A percentile compares a stretch with the other conserved stretches of the same genome.
These are phyloP conservation scores for Botryobasidium botryosum DNA, from an alignment of 768 basidiomycete genomes.

Conservation along the genomic window DNA sequence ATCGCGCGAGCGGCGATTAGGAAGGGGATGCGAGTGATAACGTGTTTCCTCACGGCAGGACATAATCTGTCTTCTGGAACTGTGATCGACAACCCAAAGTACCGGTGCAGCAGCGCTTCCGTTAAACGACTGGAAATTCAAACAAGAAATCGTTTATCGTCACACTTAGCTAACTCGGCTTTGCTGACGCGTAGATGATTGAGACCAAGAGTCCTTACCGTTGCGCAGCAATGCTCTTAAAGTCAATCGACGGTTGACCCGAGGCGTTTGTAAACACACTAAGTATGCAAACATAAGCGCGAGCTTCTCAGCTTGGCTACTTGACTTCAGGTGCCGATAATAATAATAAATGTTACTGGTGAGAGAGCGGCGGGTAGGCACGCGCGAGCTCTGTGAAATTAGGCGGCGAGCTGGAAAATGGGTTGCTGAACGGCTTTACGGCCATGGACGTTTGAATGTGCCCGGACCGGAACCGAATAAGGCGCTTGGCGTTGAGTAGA, in stretches of 20 bases:
- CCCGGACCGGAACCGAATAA: too few species aligned
- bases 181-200: background rate
- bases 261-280: slow-evolving; percentile 17
- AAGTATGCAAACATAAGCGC: background rate
- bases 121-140: slow-evolving; percentile 45
- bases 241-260: slow-evolving; percentile 41
- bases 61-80: slow-evolving; percentile 64
- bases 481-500: too few species aligned
- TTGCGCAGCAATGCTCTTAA: slow-evolving; percentile 51
- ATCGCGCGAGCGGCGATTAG: background rate
- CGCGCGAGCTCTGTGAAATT: background rate
- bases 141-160: background rate
- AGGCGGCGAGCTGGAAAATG: too few species aligned
- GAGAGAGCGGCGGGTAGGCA: too few species aligned
- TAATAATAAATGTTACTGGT: too few species aligned
- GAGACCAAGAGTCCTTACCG: slow-evolving; percentile 27
- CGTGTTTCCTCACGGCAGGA: slow-evolving; percentile 47
- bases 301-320: too few species aligned
- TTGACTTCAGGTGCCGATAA: too few species aligned
- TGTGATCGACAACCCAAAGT: slow-evolving; percentile 46
- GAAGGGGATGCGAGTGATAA: background rate
- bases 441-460: too few species aligned
- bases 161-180: background rate
- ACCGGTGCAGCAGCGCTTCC: slow-evolving; percentile 53
- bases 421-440: too few species aligned